Evolutionary conservation across 2,329 filamentous ascomycete species (phyloP).

Genomic region (Penicillium sp.): DNA sequence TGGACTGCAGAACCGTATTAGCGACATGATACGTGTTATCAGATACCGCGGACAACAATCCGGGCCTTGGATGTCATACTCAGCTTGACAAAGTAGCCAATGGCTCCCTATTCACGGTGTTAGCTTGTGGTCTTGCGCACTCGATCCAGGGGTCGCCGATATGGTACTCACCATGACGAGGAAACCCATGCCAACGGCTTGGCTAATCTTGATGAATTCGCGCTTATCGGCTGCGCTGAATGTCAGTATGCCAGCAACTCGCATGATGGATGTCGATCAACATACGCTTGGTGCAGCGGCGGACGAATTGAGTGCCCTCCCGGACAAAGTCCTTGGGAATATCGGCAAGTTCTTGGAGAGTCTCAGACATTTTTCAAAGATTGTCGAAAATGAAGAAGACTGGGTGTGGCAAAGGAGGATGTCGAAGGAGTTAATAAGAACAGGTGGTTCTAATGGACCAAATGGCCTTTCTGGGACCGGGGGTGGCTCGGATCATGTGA

Average conservation of each 20-base stretch:
- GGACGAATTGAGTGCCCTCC: slow-evolving; percentile 52
- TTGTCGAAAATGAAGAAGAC: neutral
- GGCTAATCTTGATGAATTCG: slow-evolving; percentile 63
- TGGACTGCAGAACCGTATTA: slow-evolving; percentile 42
- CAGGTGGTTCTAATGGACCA: slow-evolving; percentile 12
- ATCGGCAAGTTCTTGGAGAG: slow-evolving; percentile 63
- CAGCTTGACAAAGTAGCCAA: slow-evolving; percentile 63
- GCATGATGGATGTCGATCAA: slow-evolving; percentile 15
- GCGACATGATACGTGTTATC: neutral
- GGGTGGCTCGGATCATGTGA: neutral
- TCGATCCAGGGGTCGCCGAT: neutral
- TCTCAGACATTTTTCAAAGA: slow-evolving; percentile 52
- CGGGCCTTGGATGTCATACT: slow-evolving; percentile 44
- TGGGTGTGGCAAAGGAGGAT: neutral
- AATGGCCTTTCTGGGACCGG: neutral
- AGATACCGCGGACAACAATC: neutral
- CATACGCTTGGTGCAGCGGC: slow-evolving; percentile 53
- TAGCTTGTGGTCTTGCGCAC: slow-evolving; percentile 4
- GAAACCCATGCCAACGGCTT: slow-evolving; percentile 62
- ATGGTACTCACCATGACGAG: slow-evolving; percentile 52
- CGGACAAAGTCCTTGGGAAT: slow-evolving; percentile 58
- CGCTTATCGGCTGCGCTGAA: slow-evolving; percentile 55
- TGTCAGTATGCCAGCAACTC: slow-evolving; percentile 13
- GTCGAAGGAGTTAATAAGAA: slow-evolving; percentile 7
- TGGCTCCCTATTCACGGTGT: slow-evolving; percentile 45